Percentiles rank a stretch among this genome's conserved stretches.
phyloP scores from a whole-genome alignment of 2,329 filamentous ascomycete species.

The Trichoderma sp. region DNA sequence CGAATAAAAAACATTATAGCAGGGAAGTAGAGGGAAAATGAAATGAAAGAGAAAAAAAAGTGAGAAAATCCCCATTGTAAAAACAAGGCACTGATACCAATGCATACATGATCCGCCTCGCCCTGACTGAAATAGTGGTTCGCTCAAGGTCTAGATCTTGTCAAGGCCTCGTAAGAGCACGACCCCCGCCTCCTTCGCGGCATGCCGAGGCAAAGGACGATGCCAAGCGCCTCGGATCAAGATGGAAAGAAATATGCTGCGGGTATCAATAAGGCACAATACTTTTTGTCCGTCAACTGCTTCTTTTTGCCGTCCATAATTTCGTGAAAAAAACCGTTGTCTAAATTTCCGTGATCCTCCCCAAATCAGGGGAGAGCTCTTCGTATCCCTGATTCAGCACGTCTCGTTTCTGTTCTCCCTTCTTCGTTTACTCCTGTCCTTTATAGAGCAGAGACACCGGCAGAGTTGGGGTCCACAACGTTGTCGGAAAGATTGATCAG shows the following conservation, averaged over 20 bases:
- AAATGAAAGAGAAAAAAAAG: slow-evolving; percentile 13
- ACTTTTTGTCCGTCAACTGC: slow-evolving; percentile 37
- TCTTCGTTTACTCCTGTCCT: neutral
- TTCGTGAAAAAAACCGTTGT: slow-evolving; percentile 34
- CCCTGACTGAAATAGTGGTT: slow-evolving; percentile 15
- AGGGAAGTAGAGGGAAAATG: neutral
- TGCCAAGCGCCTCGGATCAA: slow-evolving; percentile 10
- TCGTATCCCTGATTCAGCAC: slow-evolving; percentile 2
- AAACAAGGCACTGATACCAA: slow-evolving; percentile 15
- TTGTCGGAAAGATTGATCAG: slow-evolving; percentile 95
- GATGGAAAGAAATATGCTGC: slow-evolving; percentile 28
- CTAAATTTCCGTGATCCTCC: slow-evolving; percentile 35
- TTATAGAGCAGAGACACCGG: slow-evolving; percentile 43
- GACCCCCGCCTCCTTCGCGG: slow-evolving; percentile 20
- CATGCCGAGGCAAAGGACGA: slow-evolving; percentile 1
- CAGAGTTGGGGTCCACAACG: slow-evolving; percentile 57
- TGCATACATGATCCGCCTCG: slow-evolving; percentile 22
- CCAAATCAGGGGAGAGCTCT: slow-evolving; percentile 23
- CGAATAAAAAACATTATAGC: slow-evolving; percentile 3
- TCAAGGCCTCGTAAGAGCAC: neutral
- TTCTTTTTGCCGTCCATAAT: slow-evolving; percentile 38
- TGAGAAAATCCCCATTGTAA: neutral
- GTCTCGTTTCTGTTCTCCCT: slow-evolving; percentile 5
- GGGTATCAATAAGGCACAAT: slow-evolving; percentile 41
- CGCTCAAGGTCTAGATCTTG: slow-evolving; percentile 3